Percentiles rank a stretch among this genome's conserved stretches.
These are phyloP conservation scores for Aureobasidium lini DNA, from an alignment of 2,329 filamentous ascomycete species.

Conservation along the genomic window DNA sequence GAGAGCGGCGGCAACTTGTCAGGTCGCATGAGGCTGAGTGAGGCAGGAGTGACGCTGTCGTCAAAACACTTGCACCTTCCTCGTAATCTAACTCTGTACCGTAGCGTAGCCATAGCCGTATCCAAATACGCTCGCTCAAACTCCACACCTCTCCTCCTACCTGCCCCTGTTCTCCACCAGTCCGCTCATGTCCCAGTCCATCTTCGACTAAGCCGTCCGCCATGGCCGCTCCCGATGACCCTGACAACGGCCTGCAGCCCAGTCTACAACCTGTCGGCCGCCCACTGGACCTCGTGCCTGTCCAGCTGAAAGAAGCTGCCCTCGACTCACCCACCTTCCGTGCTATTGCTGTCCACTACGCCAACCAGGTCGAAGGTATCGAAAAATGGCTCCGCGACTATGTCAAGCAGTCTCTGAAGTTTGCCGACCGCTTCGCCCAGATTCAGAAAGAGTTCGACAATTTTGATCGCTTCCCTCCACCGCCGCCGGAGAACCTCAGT, in stretches of 20 bases:
- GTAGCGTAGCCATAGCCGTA: neutral
- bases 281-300: conserved; percentile 50
- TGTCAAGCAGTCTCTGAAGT: conserved; percentile 53
- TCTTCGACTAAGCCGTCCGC: neutral
- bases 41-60: neutral
- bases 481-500: conserved; percentile 63
- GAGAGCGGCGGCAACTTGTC: neutral
- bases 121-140: conserved; percentile 1
- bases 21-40: neutral
- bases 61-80: neutral
- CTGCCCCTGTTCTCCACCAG: neutral
- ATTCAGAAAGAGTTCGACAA: conserved; percentile 58
- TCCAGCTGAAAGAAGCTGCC: conserved; percentile 85
- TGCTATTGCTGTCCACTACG: conserved; percentile 75
- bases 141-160: neutral
- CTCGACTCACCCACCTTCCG: conserved; percentile 96
- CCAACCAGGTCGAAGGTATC: conserved; percentile 82
- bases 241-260: conserved; percentile 16
- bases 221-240: conserved; percentile 2
- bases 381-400: conserved; percentile 86
- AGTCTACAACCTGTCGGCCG: conserved; percentile 32
- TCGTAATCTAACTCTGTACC: neutral
- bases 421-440: conserved; percentile 58
- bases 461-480: conserved; percentile 72
- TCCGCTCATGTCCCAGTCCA: neutral